These are phyloP conservation scores for Suillus paluster DNA, from an alignment of 768 basidiomycete species.

Conservation along the genomic window DNA sequence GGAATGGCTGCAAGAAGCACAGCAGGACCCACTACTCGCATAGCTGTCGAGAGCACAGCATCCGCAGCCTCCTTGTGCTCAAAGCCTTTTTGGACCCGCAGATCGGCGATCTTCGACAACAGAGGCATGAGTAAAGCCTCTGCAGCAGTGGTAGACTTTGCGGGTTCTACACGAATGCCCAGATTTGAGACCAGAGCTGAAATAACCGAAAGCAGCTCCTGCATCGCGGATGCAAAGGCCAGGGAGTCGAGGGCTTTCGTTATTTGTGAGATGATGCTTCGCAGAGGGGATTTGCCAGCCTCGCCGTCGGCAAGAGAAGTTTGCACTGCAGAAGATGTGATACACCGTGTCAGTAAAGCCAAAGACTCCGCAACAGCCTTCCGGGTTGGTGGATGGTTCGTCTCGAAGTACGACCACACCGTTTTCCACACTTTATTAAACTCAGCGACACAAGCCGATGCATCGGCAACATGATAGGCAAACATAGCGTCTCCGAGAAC, in stretches of 20 bases:
- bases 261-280: constrained; percentile 64
- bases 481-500: constrained; percentile 77
- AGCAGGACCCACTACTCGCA: constrained; percentile 86
- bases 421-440: constrained; percentile 73
- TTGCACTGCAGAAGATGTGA: constrained; percentile 64
- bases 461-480: constrained; percentile 57
- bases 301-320: constrained; percentile 51
- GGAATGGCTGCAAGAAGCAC: constrained; percentile 76
- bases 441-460: constrained; percentile 55
- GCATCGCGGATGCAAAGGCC: constrained; percentile 72
- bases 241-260: constrained; percentile 74
- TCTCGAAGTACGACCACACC: constrained; percentile 80
- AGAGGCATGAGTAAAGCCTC: constrained; percentile 72
- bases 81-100: constrained; percentile 80
- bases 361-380: constrained; percentile 69
- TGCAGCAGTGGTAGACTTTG: constrained; percentile 57
- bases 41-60: constrained; percentile 73
- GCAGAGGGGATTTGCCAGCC: constrained; percentile 57
- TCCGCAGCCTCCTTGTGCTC: constrained; percentile 92
- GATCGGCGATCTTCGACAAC: constrained; percentile 70
- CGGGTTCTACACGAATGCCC: constrained; percentile 49
- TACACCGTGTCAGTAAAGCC: constrained; percentile 66
- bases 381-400: constrained; percentile 60
- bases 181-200: constrained; percentile 71
- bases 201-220: constrained; percentile 76